phyloP scores from a whole-genome alignment of 2,329 filamentous ascomycete genomes.

The Ascochyta viciae-villosae region DNA sequence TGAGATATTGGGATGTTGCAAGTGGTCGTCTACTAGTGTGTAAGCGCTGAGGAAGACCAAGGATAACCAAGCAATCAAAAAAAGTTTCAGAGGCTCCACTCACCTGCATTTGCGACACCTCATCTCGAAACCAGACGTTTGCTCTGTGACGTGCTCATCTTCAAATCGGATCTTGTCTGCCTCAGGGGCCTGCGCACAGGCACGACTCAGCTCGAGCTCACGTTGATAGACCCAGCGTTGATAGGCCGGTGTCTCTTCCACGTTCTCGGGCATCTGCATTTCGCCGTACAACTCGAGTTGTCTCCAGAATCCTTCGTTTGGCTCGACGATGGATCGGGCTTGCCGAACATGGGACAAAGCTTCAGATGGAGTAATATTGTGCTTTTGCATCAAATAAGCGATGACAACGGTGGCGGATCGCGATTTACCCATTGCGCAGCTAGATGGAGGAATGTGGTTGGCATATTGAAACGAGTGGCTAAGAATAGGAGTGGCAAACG shows the following conservation, averaged over 20 bases:
- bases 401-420: conserved; percentile 85
- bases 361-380: conserved; percentile 61
- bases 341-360: conserved; percentile 75
- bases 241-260: conserved; percentile 76
- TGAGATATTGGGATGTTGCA: conserved; percentile 71
- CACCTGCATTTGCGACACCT: conserved; percentile 91
- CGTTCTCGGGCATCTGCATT: conserved; percentile 78
- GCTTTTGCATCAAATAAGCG: conserved; percentile 77
- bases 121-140: conserved; percentile 64
- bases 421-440: conserved; percentile 89
- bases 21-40: conserved; percentile 59
- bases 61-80: conserved; percentile 15
- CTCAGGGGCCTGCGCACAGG: conserved; percentile 79
- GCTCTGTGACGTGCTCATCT: conserved; percentile 64
- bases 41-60: conserved; percentile 35
- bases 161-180: conserved; percentile 80
- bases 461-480: conserved; percentile 43
- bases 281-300: conserved; percentile 87
- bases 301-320: conserved; percentile 89
- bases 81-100: conserved; percentile 34
- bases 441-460: conserved; percentile 54
- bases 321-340: conserved; percentile 79
- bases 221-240: conserved; percentile 77
- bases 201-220: conserved; percentile 71
- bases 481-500: conserved; percentile 42